Base-by-base conservation (phyloP, 1,284 basidiomycete species). In the Testicularia cyperi region DNA sequence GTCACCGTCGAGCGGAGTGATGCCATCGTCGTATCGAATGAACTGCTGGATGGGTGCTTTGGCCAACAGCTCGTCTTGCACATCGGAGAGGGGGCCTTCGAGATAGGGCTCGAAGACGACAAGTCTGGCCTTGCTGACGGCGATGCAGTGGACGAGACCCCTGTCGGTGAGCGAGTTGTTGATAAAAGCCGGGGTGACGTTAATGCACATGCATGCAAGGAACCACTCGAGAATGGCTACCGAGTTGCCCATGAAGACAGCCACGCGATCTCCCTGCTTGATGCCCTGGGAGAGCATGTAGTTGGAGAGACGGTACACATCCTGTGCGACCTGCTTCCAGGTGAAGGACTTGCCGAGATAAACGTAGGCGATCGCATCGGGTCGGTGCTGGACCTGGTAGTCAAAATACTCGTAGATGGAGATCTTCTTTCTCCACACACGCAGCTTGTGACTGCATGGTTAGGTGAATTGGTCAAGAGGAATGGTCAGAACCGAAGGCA, bases 111-210 rank as follows among this genome's bases (percentile, higher is more conserved):
- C 77, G 48, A 48, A 78, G 31, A 78, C 44, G 34, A 78, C 46
- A 14, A 74, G 33, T 15, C 47, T 49, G 13, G 74, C 73, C 4
- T 44, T 31, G 8, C 71, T 63, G 24, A 75, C 63, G 0, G 40
- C 31, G 44, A 78, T 61, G 62, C 77, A 78, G 55, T 78, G 77
- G 15, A 56, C 34, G 16, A 78, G 52, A 5, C 68, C 66, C 12
- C 56, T 48, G 31, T 57, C 74, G 8, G 70, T 72, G 19, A 78
- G 54, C 36, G 69, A 70, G 58, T 68, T 70, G 63, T 78, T 78
- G 63, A 78, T 74, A 51, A 77, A 77, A 1, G 72, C 77, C 5
- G 77, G 75, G 4, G 71, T 38, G 18, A 68, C 56, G 31, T 73
- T 63, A 61, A 65, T 57, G 36, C 44, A 48, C 68, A 74, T 55